phyloP scores from a whole-genome alignment of 176 grass and related monocot genomes.

The Chrysopogon serrulatus region DNA sequence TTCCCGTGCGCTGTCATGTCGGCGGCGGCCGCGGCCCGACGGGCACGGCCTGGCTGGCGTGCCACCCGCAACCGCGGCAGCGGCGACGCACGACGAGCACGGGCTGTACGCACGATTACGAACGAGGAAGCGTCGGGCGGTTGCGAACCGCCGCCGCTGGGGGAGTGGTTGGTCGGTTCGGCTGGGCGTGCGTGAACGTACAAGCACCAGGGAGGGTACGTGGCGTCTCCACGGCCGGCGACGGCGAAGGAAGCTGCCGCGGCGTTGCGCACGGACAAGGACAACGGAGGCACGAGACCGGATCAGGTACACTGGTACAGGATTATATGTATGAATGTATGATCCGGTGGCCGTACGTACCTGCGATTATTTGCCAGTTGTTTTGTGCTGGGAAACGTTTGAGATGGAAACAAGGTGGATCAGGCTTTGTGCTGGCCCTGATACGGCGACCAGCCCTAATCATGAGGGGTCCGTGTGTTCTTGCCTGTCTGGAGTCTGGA shows the following conservation, averaged over 20 bases:
- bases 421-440: background rate
- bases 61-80: conserved; percentile 3
- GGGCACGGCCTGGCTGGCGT: conserved; percentile 31
- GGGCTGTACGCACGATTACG: background rate
- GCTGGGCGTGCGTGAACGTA: background rate
- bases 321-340: background rate
- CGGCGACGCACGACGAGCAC: conserved; percentile 5
- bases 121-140: conserved; percentile 18
- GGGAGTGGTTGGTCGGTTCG: background rate
- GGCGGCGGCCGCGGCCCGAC: background rate
- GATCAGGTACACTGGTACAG: background rate
- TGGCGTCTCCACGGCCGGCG: background rate
- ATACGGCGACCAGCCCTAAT: background rate
- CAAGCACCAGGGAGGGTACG: background rate
- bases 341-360: background rate
- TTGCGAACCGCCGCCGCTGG: background rate
- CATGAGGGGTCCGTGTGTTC: background rate
- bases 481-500: background rate
- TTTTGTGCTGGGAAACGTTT: no score
- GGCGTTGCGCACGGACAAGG: background rate
- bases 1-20: conserved; percentile 18
- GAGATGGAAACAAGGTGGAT: background rate
- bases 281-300: background rate
- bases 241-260: conserved; percentile 13
- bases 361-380: background rate